phyloP scores from a whole-genome alignment of 2,329 filamentous ascomycete genomes.

The Sclerotinia minor region DNA sequence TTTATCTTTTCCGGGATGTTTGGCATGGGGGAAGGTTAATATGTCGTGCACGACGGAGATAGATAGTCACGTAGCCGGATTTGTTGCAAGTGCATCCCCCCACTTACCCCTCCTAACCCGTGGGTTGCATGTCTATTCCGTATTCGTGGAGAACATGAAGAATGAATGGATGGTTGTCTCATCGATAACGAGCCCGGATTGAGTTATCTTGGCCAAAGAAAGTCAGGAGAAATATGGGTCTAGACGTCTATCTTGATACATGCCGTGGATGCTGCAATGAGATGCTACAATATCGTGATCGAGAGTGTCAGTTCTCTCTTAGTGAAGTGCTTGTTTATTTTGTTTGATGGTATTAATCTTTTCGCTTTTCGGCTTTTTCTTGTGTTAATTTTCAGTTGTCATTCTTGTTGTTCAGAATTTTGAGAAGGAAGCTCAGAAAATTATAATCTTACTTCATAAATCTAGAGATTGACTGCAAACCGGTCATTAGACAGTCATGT shows the following conservation, averaged over 20 bases:
- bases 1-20: neutral
- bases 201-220: neutral
- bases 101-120: neutral
- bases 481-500: neutral
- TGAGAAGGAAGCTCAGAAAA: neutral
- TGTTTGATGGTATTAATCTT: neutral
- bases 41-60: slow-evolving; percentile 1
- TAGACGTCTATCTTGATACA: slow-evolving; percentile 1
- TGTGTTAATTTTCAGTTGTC: neutral
- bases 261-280: slow-evolving; percentile 20
- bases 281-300: slow-evolving; percentile 18
- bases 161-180: neutral
- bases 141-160: neutral
- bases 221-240: neutral
- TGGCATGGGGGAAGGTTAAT: no score
- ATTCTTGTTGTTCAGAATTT: neutral
- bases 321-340: no score
- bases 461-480: neutral
- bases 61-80: neutral
- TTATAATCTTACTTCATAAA: neutral
- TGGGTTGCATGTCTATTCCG: neutral
- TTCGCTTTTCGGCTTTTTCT: neutral
- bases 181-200: slow-evolving; percentile 7
- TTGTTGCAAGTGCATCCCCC: neutral
- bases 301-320: neutral